These are phyloP conservation scores for Metschnikowia lachancei DNA, from an alignment of 805 yeast species.

Conservation along the genomic window DNA sequence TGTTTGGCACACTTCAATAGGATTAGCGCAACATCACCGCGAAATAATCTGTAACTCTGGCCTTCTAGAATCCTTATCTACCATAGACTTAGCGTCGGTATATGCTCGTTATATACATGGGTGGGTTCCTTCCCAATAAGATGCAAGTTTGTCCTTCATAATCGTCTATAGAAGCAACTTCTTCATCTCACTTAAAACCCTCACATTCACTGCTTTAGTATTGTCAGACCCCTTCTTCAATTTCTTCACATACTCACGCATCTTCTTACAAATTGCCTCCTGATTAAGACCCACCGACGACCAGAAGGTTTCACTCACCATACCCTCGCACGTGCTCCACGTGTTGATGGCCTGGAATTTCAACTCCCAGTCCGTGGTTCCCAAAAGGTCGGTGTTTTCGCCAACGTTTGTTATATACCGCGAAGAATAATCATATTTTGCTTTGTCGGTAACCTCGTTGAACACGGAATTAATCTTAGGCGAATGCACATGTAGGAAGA, in stretches of 20 bases:
- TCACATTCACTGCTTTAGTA: slow-evolving; percentile 8
- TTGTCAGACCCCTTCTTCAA: slow-evolving; percentile 14
- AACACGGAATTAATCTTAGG: slow-evolving; percentile 33
- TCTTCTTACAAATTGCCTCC: slow-evolving; percentile 12
- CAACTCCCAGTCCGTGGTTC: slow-evolving; percentile 34
- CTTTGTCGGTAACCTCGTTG: slow-evolving; percentile 17
- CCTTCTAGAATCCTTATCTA: too few relatives aligned
- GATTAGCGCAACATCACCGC: too few relatives aligned
- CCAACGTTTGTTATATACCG: slow-evolving; percentile 28
- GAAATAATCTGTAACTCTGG: too few relatives aligned
- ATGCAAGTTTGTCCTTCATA: too few relatives aligned
- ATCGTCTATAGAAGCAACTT: too few relatives aligned
- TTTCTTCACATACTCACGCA: slow-evolving; percentile 10
- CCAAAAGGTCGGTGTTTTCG: slow-evolving; percentile 13
- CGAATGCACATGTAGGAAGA: slow-evolving; percentile 33
- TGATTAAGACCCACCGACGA: slow-evolving; percentile 16
- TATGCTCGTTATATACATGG: too few relatives aligned
- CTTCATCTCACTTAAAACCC: neutral
- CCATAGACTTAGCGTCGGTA: too few relatives aligned
- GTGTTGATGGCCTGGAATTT: slow-evolving; percentile 31
- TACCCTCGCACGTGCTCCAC: slow-evolving; percentile 31
- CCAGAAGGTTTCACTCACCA: slow-evolving; percentile 27
- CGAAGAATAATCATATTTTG: slow-evolving; percentile 21
- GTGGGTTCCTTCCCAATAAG: too few relatives aligned
- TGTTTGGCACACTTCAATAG: too few relatives aligned